These are phyloP conservation scores for Aeschynomene evenia DNA, from an alignment of 306 rosid genomes.

Conservation along the genomic window DNA sequence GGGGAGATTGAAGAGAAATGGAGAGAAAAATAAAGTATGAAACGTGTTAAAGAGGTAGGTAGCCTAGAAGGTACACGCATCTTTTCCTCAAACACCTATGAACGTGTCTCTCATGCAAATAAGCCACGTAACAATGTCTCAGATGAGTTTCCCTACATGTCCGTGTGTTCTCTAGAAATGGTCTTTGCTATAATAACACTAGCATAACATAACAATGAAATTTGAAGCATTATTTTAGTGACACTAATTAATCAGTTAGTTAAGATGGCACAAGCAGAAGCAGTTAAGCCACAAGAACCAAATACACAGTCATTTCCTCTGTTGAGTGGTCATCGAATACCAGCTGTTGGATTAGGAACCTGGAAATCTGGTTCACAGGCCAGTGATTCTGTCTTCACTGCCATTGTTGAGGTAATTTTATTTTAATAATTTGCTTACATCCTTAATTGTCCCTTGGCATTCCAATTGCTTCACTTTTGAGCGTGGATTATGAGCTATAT, in stretches of 20 bases:
- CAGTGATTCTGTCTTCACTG: slow-evolving; percentile 34
- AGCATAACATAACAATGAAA: neutral
- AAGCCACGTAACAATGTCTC: neutral
- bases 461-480: neutral
- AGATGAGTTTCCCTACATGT: neutral
- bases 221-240: neutral
- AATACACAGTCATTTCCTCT: slow-evolving; percentile 40
- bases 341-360: slow-evolving; percentile 56
- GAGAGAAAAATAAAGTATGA: neutral
- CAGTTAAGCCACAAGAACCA: slow-evolving; percentile 32
- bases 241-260: too few relatives aligned
- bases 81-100: neutral
- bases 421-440: neutral
- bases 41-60: slow-evolving; percentile 20
- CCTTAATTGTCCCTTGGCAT: neutral
- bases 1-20: neutral
- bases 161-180: neutral
- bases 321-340: slow-evolving; percentile 48
- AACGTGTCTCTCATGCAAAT: slow-evolving; percentile 51
- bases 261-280: slow-evolving; percentile 43
- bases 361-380: slow-evolving; percentile 57
- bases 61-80: slow-evolving; percentile 18
- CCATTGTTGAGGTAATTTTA: slow-evolving; percentile 46
- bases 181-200: slow-evolving; percentile 22
- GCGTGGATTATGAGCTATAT: too few relatives aligned